phyloP scores from a whole-genome alignment of 1,284 basidiomycete genomes.

The Moniliella sp. region DNA sequence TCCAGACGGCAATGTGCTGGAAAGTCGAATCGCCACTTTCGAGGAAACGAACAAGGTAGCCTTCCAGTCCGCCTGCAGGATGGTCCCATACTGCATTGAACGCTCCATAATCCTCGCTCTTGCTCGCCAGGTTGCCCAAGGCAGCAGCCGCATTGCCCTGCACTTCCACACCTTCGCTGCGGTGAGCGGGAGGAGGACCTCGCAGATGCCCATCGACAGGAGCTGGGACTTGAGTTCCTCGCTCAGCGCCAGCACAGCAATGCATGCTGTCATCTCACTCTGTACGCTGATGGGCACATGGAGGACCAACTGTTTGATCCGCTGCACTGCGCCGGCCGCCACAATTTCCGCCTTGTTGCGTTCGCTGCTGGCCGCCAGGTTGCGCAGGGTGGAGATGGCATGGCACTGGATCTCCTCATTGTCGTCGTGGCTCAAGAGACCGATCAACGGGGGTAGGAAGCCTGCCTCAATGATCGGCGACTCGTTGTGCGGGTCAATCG shows the following conservation, averaged over 20 bases:
- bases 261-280: constrained; percentile 97
- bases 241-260: constrained; percentile 41
- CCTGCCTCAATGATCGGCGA: constrained; percentile 97
- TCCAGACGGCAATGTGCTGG: constrained; percentile 90
- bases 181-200: constrained; percentile 85
- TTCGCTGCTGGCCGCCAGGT: constrained; percentile 82
- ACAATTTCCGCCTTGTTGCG: constrained; percentile 97
- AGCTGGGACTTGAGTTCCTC: constrained; percentile 37
- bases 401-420: no score
- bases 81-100: constrained; percentile 97
- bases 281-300: constrained; percentile 89
- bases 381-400: no score
- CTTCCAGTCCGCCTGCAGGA: constrained; percentile 86
- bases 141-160: constrained; percentile 96
- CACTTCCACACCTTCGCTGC: constrained; percentile 84
- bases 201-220: constrained; percentile 92
- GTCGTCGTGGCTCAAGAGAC: constrained; percentile 84
- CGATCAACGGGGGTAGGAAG: constrained; percentile 85
- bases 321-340: constrained; percentile 87
- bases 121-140: constrained; percentile 90
- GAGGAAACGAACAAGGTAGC: constrained; percentile 80
- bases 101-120: no score
- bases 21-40: constrained; percentile 93
- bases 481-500: constrained; percentile 93
- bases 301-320: constrained; percentile 86